A percentile compares a stretch with the other conserved stretches of the same genome.
phyloP scores from a whole-genome alignment of 495 filamentous ascomycete species.

The Aspergillus sclerotioniger region DNA sequence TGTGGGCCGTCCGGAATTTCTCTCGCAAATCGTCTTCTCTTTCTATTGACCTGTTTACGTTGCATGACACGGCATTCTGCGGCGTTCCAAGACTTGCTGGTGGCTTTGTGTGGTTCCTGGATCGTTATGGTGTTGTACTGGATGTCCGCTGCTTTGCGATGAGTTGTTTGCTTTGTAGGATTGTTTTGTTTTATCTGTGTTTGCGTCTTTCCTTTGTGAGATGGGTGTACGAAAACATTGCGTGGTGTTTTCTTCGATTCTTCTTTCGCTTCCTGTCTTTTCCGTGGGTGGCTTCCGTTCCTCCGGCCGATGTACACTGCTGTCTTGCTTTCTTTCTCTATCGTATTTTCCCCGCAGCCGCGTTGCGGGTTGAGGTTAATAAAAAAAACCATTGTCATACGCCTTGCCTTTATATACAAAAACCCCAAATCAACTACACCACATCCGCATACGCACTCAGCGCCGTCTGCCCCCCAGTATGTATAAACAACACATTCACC shows the following conservation, averaged over 20 bases:
- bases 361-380: not conserved
- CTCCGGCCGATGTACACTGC: conserved; percentile 2
- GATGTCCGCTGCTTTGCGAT: conserved; percentile 1
- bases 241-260: conserved; percentile 11
- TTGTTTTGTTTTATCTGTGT: not conserved
- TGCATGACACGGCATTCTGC: conserved; percentile 9
- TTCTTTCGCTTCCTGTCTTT: conserved; percentile 2
- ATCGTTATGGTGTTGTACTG: conserved; percentile 20
- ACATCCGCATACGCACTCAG: conserved; percentile 35
- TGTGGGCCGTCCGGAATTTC: not conserved
- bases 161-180: not conserved
- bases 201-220: conserved; percentile 2
- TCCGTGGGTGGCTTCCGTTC: not conserved
- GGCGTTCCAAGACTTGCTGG: conserved; percentile 10
- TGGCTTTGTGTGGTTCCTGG: conserved; percentile 19
- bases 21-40: not conserved
- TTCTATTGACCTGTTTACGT: not conserved
- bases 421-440: too few relatives aligned
- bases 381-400: not conserved
- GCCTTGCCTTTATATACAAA: too few relatives aligned
- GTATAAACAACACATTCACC: conserved; percentile 40
- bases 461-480: conserved; percentile 42
- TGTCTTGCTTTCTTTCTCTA: conserved; percentile 7
- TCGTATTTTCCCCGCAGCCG: not conserved
- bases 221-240: conserved; percentile 10